Base-by-base conservation (phyloP, 2,329 filamentous ascomycete species). In the Sporothrix pallida region DNA sequence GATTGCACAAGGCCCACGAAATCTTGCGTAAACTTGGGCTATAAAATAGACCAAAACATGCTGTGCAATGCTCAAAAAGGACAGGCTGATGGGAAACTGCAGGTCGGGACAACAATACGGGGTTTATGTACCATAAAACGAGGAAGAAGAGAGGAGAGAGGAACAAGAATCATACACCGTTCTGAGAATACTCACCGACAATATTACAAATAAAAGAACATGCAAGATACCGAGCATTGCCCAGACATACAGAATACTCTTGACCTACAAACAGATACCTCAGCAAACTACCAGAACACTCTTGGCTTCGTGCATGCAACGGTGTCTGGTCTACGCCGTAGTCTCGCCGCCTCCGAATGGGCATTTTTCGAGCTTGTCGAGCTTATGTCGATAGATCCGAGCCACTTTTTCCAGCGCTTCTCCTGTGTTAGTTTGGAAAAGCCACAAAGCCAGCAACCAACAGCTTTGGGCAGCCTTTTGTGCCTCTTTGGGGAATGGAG, bases 31-130 rank as follows among this genome's bases (percentile, higher is more conserved):
- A 20, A 26, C 8, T 56, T 26, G 20, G 2, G 23, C 20, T 58
- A 26, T 12, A 58, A 58, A 15, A 58, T 17, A 37, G 42, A 62
- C 26, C 26, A 31, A 42, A n/a, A n/a, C 31, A 62, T 62, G 58
- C 8, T 42, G 58, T 62, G 58, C 15, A 37, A 62, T 62, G 58
- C 26, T 17, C 2, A 3, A 31, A 62, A 8, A 42, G 26, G 26
- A 62, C 26, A 37, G 26, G 58, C 26, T 62, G 58, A 42, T 58
- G 58, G 58, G 58, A 62, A 31, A 31, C 58, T 42, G 58, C 58
- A 62, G 26, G 26, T 62, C 58, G 58, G 56, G 26, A 62, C 26
- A 9, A 42, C 26, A 7, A 62, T n/a, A 31, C 23, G 23, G 56
- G 26, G 10, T 15, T 60, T 60, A 23, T 37, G 56, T 60, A 20